Conservation (phyloP, 139 green algal species). For the Chlorella sp. region DNA sequence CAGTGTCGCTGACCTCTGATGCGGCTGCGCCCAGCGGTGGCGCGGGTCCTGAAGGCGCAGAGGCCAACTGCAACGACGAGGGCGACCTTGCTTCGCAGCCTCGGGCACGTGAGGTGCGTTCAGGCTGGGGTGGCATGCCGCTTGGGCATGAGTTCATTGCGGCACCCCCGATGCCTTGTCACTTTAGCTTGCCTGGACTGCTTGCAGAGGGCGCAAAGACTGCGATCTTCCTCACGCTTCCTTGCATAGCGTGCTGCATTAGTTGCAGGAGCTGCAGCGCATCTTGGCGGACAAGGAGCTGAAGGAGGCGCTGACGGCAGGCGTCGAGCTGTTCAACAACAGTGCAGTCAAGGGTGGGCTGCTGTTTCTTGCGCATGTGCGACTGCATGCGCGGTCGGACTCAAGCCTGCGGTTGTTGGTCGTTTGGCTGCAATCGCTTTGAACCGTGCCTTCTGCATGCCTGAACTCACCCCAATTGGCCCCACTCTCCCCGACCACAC, state of each 20-base stretch:
- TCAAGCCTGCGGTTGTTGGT: too few species aligned
- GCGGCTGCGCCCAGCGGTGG: neutral
- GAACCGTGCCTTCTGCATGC: too few species aligned
- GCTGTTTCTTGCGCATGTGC: neutral
- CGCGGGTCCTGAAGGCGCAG: neutral
- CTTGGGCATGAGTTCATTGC: neutral
- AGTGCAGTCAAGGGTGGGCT: constrained; percentile 32
- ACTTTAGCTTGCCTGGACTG: too few species aligned
- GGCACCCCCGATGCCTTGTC: too few species aligned
- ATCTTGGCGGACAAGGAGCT: constrained; percentile 75
- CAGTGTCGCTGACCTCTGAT: neutral
- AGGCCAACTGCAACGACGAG: neutral
- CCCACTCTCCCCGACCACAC: neutral
- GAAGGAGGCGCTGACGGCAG: constrained; percentile 71
- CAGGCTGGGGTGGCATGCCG: too few species aligned
- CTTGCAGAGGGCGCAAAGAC: too few species aligned
- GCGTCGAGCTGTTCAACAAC: constrained; percentile 84
- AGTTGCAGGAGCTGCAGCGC: constrained; percentile 67
- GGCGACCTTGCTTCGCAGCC: neutral
- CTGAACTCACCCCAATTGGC: neutral
- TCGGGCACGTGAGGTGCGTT: neutral
- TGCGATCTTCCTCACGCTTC: neutral
- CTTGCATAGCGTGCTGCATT: neutral
- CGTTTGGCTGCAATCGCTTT: too few species aligned
- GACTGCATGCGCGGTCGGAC: neutral